Conservation (phyloP, 495 filamentous ascomycete species). For the Lophiostoma macrostomum region DNA sequence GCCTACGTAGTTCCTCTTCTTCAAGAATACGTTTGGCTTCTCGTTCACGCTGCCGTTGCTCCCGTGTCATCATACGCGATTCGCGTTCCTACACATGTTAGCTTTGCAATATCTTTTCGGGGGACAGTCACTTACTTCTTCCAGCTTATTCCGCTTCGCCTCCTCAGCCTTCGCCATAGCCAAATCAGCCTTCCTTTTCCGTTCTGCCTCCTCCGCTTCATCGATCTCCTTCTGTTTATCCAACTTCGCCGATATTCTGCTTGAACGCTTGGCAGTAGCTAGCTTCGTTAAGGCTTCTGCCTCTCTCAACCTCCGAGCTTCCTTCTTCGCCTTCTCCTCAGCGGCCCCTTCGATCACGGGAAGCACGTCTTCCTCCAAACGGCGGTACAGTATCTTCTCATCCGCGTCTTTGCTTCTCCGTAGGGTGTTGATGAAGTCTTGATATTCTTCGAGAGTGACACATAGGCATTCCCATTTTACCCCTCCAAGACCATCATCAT, state of each 20-base stretch:
- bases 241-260: constrained; percentile 74
- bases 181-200: constrained; percentile 64
- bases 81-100: constrained; percentile 59
- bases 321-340: constrained; percentile 68
- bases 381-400: constrained; percentile 70
- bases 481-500: constrained; percentile 61
- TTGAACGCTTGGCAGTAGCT: constrained; percentile 90
- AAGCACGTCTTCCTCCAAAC: constrained; percentile 69
- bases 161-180: constrained; percentile 63
- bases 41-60: constrained; percentile 77
- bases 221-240: constrained; percentile 75
- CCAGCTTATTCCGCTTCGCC: constrained; percentile 64
- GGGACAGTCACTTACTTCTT: constrained; percentile 45
- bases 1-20: constrained; percentile 74
- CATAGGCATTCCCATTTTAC: constrained; percentile 92
- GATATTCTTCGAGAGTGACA: constrained; percentile 72
- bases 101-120: neutral
- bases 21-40: constrained; percentile 75
- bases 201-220: constrained; percentile 66
- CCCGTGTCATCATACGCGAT: constrained; percentile 77
- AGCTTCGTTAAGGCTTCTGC: constrained; percentile 75
- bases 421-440: constrained; percentile 65
- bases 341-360: constrained; percentile 81
- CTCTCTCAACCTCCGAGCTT: constrained; percentile 71
- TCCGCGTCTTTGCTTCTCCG: constrained; percentile 72